Evolutionary conservation across 2,329 filamentous ascomycete species (phyloP).

Genomic region (Zasmidium citrigriseum): DNA sequence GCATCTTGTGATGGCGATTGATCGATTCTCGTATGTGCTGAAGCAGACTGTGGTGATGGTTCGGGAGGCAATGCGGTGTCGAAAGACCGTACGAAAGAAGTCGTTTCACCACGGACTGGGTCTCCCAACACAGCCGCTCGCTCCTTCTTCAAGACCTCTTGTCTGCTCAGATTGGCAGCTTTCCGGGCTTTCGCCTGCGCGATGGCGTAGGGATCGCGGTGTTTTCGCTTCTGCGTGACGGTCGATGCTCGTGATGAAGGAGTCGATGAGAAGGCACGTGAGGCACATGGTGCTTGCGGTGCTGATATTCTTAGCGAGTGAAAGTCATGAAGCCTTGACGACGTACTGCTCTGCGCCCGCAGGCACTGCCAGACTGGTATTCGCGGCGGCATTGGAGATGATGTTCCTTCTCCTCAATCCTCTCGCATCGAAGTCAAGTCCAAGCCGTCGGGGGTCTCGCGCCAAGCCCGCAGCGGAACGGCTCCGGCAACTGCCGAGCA

Average conservation of each 20-base stretch:
- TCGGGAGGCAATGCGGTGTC: constrained; percentile 57
- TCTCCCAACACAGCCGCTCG: constrained; percentile 70
- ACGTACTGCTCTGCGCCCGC: constrained; percentile 40
- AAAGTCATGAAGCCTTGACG: background rate
- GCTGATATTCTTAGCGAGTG: constrained; percentile 7
- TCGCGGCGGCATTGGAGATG: constrained; percentile 47
- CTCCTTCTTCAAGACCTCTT: constrained; percentile 66
- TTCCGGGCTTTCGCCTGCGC: constrained; percentile 82
- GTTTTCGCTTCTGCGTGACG: constrained; percentile 62
- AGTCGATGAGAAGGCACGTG: constrained; percentile 59
- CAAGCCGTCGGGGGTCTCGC: background rate
- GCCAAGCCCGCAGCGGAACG: background rate
- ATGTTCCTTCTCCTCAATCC: background rate
- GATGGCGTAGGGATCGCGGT: constrained; percentile 79
- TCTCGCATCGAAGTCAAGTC: background rate
- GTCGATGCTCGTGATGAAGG: constrained; percentile 61
- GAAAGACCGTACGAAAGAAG: constrained; percentile 82
- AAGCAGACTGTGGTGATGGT: constrained; percentile 23
- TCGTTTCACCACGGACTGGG: constrained; percentile 75
- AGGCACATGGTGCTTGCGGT: constrained; percentile 13
- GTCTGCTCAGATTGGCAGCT: constrained; percentile 76
- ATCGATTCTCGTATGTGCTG: constrained; percentile 16
- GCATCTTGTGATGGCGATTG: constrained; percentile 15
- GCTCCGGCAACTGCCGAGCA: background rate
- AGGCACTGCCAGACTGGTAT: constrained; percentile 47